phyloP scores from a whole-genome alignment of 495 filamentous ascomycete species.

The Hyaloscypha bicolor region DNA sequence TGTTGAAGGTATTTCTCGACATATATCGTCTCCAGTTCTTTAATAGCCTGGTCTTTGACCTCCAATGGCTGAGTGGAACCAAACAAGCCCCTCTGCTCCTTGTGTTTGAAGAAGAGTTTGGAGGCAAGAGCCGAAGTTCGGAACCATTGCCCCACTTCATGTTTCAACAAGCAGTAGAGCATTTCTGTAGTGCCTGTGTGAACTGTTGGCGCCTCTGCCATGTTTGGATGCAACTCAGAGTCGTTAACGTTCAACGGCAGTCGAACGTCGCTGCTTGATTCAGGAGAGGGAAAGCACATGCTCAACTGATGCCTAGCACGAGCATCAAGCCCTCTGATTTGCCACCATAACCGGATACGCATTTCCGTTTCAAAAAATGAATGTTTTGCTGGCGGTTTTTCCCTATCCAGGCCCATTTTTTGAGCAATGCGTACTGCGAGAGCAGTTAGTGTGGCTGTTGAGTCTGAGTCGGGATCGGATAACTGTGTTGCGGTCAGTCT shows the following conservation, averaged over 20 bases:
- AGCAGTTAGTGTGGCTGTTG: constrained; percentile 62
- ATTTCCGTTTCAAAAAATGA: constrained; percentile 80
- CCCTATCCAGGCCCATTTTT: constrained; percentile 75
- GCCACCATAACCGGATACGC: constrained; percentile 82
- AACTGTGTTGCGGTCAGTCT: constrained; percentile 5
- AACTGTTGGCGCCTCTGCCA: constrained; percentile 11
- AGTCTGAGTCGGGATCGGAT: background rate
- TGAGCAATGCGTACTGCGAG: constrained; percentile 77
- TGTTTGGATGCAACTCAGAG: constrained; percentile 53
- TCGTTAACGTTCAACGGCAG: constrained; percentile 80
- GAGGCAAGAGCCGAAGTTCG: constrained; percentile 45
- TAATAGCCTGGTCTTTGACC: constrained; percentile 30
- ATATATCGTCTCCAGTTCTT: constrained; percentile 39
- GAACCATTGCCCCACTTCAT: constrained; percentile 36
- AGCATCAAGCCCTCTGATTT: constrained; percentile 74
- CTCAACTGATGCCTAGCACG: constrained; percentile 43
- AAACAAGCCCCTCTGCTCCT: constrained; percentile 50
- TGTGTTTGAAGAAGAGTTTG: constrained; percentile 43
- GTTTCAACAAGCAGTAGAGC: constrained; percentile 40
- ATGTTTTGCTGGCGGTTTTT: constrained; percentile 64
- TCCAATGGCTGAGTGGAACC: constrained; percentile 52
- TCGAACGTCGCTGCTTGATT: constrained; percentile 66
- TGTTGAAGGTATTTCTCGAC: constrained; percentile 61
- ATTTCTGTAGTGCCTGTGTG: constrained; percentile 30
- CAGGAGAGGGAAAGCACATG: constrained; percentile 41